These are phyloP conservation scores for Karstenula rhodostoma DNA, from an alignment of 2,329 filamentous ascomycete genomes.

Conservation along the genomic window DNA sequence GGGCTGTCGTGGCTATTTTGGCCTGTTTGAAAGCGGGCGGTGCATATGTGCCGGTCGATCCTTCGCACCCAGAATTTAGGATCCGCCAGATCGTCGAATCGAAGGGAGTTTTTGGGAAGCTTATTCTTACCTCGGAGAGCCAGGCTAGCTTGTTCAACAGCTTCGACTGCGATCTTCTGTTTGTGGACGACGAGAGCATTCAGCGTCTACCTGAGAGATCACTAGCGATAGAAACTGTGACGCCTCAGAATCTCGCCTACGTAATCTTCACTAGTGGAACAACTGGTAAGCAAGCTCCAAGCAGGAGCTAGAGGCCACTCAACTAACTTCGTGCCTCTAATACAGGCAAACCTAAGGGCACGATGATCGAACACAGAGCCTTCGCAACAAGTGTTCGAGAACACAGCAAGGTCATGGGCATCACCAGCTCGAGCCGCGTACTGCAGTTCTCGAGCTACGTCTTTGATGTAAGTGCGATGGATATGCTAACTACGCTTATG, in stretches of 20 bases:
- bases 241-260: conserved; percentile 33
- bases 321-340: background rate
- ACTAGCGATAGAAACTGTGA: background rate
- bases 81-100: conserved; percentile 12
- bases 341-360: conserved; percentile 58
- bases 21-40: conserved; percentile 53
- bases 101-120: conserved; percentile 5
- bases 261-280: conserved; percentile 61
- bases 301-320: background rate
- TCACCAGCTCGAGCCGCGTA: conserved; percentile 49
- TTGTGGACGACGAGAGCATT: background rate
- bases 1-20: conserved; percentile 48
- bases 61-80: conserved; percentile 19
- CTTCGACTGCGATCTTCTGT: background rate
- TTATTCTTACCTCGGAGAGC: conserved; percentile 8
- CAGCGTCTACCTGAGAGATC: background rate
- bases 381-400: conserved; percentile 39
- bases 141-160: conserved; percentile 1
- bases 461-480: conserved; percentile 63
- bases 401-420: conserved; percentile 49
- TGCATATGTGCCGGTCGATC: conserved; percentile 36
- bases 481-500: conserved; percentile 63
- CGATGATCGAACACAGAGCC: conserved; percentile 56
- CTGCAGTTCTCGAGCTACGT: conserved; percentile 65
- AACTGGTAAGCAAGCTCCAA: conserved; percentile 5